Evolutionary conservation across 2,329 filamentous ascomycete species (phyloP), one percentile per base, ranked within the genome.

Genomic region (Cytospora mali): DNA sequence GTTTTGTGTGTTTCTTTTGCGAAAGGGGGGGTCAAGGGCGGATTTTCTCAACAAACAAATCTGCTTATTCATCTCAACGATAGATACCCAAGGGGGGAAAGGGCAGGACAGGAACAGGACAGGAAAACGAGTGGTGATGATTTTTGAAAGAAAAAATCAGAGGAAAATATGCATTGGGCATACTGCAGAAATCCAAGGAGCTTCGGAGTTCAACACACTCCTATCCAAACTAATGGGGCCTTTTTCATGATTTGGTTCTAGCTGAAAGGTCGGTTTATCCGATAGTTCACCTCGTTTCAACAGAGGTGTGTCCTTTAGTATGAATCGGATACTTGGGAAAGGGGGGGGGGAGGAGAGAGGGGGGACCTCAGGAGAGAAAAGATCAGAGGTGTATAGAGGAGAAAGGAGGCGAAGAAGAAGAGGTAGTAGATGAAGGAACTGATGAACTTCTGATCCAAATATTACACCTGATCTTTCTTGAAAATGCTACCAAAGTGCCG

Each of bases 181-280:
- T 1, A 18, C 14, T 6, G 39, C 3, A 46, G 23, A 46, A 23
- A 18, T 48, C n/a, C 35, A 60, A 18, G 58, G 58, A 52, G 57
- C 58, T 35, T 33, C 50, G 70, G 69, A 66, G 67, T 71, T 68
- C 66, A 69, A 61, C 62, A 64, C 42, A n/a, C 42, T 21, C 5
- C n/a, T 23, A 23, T 10, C 23, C 23, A 74, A 71, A 73, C 73
- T 71, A 71, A 68, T 67, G 69, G 66, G 65, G 39, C 35, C 42
- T 61, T 49, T 25, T 31, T 39, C 23, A 27, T 29, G 16, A 33
- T 28, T 48, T 48, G 25, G 28, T 33, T 28, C 13, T 51, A 25
- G 18, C 5, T 33, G 42, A 57, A 33, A 28, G 18, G 39, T n/a
- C 18, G 27, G 29, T n/a, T 18, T 23, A 49, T 29, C 25, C 16